phyloP scores from a whole-genome alignment of 768 basidiomycete genomes.

The Trametes maxima region DNA sequence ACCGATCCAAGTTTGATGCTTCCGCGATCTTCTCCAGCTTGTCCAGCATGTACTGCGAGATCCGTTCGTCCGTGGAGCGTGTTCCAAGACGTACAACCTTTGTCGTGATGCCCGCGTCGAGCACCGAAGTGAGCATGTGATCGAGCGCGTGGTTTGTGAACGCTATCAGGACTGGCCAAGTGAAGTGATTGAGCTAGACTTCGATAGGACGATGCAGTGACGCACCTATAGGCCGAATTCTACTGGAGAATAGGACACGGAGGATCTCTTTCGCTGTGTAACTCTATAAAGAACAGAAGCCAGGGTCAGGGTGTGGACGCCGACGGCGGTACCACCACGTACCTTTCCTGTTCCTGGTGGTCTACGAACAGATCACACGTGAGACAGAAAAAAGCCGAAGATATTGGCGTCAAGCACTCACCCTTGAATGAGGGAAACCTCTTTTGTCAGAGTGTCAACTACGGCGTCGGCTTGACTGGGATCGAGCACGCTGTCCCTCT shows the following conservation, averaged over 20 bases:
- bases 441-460: slow-evolving; percentile 58
- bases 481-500: slow-evolving; percentile 57
- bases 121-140: slow-evolving; percentile 64
- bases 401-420: slow-evolving; percentile 30
- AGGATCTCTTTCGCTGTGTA: slow-evolving; percentile 72
- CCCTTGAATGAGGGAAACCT: slow-evolving; percentile 76
- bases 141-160: slow-evolving; percentile 84
- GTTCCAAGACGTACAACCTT: slow-evolving; percentile 71
- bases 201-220: too few relatives aligned
- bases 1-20: slow-evolving; percentile 35
- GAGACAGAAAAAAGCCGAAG: background rate
- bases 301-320: background rate
- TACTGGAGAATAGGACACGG: slow-evolving; percentile 59
- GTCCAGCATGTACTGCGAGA: slow-evolving; percentile 63
- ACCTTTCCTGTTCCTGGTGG: slow-evolving; percentile 84
- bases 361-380: slow-evolving; percentile 35
- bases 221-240: slow-evolving; percentile 35
- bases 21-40: slow-evolving; percentile 51
- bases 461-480: slow-evolving; percentile 73
- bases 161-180: slow-evolving; percentile 45
- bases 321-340: background rate
- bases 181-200: background rate
- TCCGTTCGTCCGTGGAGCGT: slow-evolving; percentile 60
- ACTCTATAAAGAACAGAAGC: slow-evolving; percentile 42
- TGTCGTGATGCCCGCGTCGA: slow-evolving; percentile 64